Percentiles rank a stretch among this genome's conserved stretches.
Conservation (phyloP, 208 protist genomes). For the Strigomonas galati region DNA sequence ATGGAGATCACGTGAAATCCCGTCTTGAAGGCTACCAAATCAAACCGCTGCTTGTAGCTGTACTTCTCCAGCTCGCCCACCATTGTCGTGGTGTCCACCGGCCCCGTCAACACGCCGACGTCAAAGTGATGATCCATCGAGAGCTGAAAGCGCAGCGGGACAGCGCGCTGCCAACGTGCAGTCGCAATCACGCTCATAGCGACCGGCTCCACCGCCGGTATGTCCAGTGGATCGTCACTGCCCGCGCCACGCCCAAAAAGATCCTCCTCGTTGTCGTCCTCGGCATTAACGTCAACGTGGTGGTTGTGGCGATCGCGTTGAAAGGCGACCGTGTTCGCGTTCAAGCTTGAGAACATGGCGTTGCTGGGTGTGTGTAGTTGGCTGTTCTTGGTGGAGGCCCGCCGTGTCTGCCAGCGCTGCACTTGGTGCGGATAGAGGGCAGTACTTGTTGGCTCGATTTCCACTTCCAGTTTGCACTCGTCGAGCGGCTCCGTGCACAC, state of each 20-base stretch:
- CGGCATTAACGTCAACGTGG: neutral
- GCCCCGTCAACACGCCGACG: constrained; percentile 62
- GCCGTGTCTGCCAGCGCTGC: too few relatives aligned
- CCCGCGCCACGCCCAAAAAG: neutral
- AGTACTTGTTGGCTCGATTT: constrained; percentile 11
- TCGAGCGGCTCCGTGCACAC: constrained; percentile 76
- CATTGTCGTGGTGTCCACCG: constrained; percentile 34
- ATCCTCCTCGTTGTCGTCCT: neutral
- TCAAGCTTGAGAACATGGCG: too few relatives aligned
- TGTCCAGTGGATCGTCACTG: constrained; percentile 18
- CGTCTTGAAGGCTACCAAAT: constrained; percentile 76
- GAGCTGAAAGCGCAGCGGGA: constrained; percentile 56
- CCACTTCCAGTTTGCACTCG: constrained; percentile 55
- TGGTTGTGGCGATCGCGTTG: too few relatives aligned
- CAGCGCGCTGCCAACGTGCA: constrained; percentile 57
- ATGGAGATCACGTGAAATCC: constrained; percentile 67
- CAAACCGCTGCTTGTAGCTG: constrained; percentile 48
- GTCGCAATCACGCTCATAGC: constrained; percentile 40
- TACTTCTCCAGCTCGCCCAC: constrained; percentile 46
- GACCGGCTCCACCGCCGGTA: constrained; percentile 60
- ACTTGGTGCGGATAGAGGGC: too few relatives aligned
- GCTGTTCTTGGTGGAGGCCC: too few relatives aligned
- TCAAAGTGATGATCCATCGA: constrained; percentile 64
- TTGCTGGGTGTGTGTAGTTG: too few relatives aligned
- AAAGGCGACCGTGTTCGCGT: too few relatives aligned